Base-by-base conservation (phyloP, 495 filamentous ascomycete genomes). In the Thermochaetoides thermophila region DNA sequence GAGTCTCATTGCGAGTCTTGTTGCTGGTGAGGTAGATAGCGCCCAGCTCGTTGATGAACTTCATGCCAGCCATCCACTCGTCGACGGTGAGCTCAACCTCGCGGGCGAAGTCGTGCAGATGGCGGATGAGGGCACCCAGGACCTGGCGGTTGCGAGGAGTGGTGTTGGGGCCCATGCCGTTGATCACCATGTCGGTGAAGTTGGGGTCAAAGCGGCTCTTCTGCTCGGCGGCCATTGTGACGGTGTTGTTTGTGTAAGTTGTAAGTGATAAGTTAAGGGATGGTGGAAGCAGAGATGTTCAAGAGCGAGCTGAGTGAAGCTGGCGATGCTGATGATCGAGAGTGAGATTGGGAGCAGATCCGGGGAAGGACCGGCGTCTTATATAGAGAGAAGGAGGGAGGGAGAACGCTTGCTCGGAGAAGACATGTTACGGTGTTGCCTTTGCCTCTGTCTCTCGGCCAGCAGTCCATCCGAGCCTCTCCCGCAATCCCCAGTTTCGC, bases 71-170 rank as follows among this genome's bases (percentile, higher is more conserved):
- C 72, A 84, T 73, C 78, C 78, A 87, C 61, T 87, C 81, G 43
- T 78, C 78, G 11, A 73, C 63, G 18, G 76, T 81, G 32, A 87
- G 70, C 55, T 85, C 77, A 42, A 81, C 73, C 57, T 87, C 81
- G 37, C 81, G 76, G 29, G 80, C 70, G 46, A 87, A 87, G 56
- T 84, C 78, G 63, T 87, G 81, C 34, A 87, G 64, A 60, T 84
- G 80, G 26, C 62, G 65, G 56, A 85, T 77, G 40, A 85, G 54
- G 19, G 73, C 57, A 30, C 66, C 56, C 42, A 85, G 55, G 43
- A 87, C 58, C 31, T 71, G 57, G 29, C 75, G 73, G 53, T 75
- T 66, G 31, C 81, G 74, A 34, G 71, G 68, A 36, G 69, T 69
- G 17, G 73, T 74, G 33, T 80, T 77, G 47, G 81, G 75, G 28